Evolutionary conservation across 163 green algal genomes (phyloP).

Genomic region (Scenedesmus sp.): DNA sequence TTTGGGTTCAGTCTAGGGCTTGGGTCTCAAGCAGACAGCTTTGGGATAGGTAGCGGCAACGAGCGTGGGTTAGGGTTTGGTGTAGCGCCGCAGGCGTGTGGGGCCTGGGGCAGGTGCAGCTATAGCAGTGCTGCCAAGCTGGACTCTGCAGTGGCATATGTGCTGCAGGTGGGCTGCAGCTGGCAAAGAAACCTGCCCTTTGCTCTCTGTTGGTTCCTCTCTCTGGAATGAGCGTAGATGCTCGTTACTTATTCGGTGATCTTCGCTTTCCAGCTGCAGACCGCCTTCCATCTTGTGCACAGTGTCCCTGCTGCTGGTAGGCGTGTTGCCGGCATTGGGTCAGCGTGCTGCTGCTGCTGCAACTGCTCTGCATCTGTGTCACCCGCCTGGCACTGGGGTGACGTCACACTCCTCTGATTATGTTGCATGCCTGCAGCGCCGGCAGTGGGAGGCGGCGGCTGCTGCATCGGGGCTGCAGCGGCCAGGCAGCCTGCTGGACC

Average conservation of each 20-base stretch:
- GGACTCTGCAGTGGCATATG: slow-evolving; percentile 43
- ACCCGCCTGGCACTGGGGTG: too few species aligned
- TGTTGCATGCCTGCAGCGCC: not conserved
- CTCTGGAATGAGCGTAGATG: not conserved
- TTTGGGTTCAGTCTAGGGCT: too few species aligned
- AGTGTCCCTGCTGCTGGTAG: too few species aligned
- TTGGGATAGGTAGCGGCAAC: not conserved
- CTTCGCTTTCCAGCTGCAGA: too few species aligned
- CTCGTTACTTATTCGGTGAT: too few species aligned
- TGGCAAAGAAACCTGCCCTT: too few species aligned
- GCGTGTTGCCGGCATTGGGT: too few species aligned
- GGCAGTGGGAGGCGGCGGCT: slow-evolving; percentile 20
- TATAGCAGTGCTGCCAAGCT: slow-evolving; percentile 24
- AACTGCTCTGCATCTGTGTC: too few species aligned
- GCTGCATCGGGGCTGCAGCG: not conserved
- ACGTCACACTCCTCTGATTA: too few species aligned
- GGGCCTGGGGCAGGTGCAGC: not conserved
- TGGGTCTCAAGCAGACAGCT: not conserved
- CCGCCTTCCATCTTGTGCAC: too few species aligned
- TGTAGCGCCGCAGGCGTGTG: not conserved
- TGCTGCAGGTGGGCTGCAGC: slow-evolving; percentile 16
- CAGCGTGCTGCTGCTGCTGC: too few species aligned
- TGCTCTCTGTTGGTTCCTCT: too few species aligned
- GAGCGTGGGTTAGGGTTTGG: not conserved
- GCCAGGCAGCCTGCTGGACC: slow-evolving; percentile 26